A percentile compares a stretch with the other conserved stretches of the same genome.
phyloP scores from a whole-genome alignment of 148 eudicot genomes.

The Amaranthus cruentus region DNA sequence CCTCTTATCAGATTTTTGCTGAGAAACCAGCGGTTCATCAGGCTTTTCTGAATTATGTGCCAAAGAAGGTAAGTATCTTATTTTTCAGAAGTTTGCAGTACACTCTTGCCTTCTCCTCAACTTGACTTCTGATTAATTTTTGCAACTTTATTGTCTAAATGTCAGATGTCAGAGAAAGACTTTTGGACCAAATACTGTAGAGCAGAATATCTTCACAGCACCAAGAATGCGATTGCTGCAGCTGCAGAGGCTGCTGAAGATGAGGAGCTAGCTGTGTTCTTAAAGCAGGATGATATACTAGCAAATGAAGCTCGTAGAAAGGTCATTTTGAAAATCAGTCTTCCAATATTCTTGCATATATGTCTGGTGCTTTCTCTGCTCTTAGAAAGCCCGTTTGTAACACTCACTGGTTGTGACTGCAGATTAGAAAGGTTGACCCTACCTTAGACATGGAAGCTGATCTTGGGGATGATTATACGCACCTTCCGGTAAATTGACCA shows the following conservation, averaged over 20 bases:
- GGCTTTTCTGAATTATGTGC: conserved; percentile 80
- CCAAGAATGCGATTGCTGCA: conserved; percentile 83
- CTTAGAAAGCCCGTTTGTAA: conserved; percentile 8
- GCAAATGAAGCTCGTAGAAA: conserved; percentile 77
- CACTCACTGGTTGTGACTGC: conserved; percentile 26
- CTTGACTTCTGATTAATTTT: not conserved
- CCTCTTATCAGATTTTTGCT: conserved; percentile 77
- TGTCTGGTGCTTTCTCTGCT: conserved; percentile 16
- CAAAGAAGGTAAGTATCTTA: conserved; percentile 54
- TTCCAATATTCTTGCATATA: not conserved
- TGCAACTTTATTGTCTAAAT: conserved; percentile 2
- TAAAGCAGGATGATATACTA: conserved; percentile 83
- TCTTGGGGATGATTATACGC: conserved; percentile 90
- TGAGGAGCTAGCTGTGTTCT: conserved; percentile 83
- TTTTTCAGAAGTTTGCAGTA: not conserved
- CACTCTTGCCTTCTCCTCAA: not conserved
- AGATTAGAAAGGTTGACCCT: conserved; percentile 95
- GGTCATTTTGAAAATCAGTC: conserved; percentile 33
- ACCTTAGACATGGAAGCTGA: conserved; percentile 97
- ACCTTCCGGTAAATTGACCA: conserved; percentile 66
- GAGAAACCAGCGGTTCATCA: conserved; percentile 98
- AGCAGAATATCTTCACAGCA: conserved; percentile 94
- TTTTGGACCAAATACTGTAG: conserved; percentile 96
- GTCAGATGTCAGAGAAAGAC: conserved; percentile 84
- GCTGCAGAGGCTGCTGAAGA: conserved; percentile 99